Evolutionary conservation across 352 stramenopile species (phyloP).

Genomic region (Saprolegnia diclina): DNA sequence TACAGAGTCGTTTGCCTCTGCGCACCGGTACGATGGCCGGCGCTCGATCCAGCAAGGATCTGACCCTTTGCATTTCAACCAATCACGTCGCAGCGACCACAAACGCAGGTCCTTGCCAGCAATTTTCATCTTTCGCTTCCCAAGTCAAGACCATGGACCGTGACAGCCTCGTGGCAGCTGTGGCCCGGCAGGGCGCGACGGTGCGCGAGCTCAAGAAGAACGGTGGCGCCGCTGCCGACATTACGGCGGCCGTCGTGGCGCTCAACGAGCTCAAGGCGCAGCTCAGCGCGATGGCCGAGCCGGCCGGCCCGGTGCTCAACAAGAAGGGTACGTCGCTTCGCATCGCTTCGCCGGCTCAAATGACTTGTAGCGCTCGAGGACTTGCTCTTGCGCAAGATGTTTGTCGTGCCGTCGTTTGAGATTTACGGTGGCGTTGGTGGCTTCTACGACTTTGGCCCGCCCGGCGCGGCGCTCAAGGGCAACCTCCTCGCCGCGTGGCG

Average conservation of each 20-base stretch:
- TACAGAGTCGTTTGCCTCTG: too few species aligned
- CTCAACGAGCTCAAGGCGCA: slow-evolving; percentile 93
- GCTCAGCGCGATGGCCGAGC: slow-evolving; percentile 72
- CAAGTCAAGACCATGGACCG: background rate
- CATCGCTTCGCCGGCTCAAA: slow-evolving; percentile 25
- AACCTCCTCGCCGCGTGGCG: slow-evolving; percentile 96
- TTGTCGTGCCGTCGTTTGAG: slow-evolving; percentile 98
- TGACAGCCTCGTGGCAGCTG: slow-evolving; percentile 50
- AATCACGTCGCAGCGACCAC: background rate
- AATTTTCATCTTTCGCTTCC: background rate
- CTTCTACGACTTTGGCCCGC: slow-evolving; percentile 98
- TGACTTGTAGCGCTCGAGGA: slow-evolving; percentile 90
- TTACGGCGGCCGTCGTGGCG: slow-evolving; percentile 88
- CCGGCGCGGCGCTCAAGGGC: slow-evolving; percentile 93
- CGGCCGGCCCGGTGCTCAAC: slow-evolving; percentile 52
- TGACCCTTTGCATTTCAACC: background rate
- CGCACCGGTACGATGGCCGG: too few species aligned
- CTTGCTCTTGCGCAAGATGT: slow-evolving; percentile 98
- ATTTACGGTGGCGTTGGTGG: slow-evolving; percentile 98
- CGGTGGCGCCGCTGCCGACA: slow-evolving; percentile 70
- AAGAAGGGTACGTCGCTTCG: slow-evolving; percentile 44
- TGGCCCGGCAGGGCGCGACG: slow-evolving; percentile 92
- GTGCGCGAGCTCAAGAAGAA: slow-evolving; percentile 98
- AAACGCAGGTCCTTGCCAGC: background rate
- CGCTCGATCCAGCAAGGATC: slow-evolving; percentile 3